Conservation (phyloP, 2,329 filamentous ascomycete species). For the Stachybotrys elegans region DNA sequence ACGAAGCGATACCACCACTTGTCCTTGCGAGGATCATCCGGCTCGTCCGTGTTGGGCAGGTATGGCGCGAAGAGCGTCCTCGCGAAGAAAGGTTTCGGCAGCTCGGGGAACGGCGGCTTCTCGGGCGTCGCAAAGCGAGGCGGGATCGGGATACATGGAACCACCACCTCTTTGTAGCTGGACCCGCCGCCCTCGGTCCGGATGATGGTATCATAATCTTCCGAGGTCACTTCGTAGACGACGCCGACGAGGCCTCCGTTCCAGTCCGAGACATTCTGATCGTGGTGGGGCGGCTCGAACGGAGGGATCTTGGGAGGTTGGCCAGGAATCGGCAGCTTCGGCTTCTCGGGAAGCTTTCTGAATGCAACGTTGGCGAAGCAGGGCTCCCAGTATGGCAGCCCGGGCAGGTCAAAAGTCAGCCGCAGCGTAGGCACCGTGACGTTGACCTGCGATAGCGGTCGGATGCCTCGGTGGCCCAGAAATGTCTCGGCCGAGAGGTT, state of each 20-base stretch:
- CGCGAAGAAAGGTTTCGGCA: conserved; percentile 66
- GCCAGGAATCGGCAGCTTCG: conserved; percentile 25
- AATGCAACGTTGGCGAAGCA: conserved; percentile 82
- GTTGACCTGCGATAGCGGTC: conserved; percentile 73
- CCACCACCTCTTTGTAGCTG: conserved; percentile 77
- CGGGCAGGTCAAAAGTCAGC: conserved; percentile 80
- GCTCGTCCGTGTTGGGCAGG: conserved; percentile 29
- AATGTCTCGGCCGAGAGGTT: conserved; percentile 82
- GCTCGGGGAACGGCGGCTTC: conserved; percentile 47
- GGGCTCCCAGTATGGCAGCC: conserved; percentile 80
- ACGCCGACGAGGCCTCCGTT: conserved; percentile 82
- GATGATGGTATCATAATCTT: conserved; percentile 82
- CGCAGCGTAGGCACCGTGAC: conserved; percentile 74
- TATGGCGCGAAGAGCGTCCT: conserved; percentile 76
- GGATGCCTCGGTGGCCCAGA: conserved; percentile 69
- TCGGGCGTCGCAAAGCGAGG: conserved; percentile 56
- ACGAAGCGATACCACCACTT: conserved; percentile 44
- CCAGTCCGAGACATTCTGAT: conserved; percentile 44
- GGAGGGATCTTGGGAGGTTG: conserved; percentile 23
- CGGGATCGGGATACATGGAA: conserved; percentile 70
- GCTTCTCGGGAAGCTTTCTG: conserved; percentile 45
- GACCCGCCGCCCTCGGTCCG: conserved; percentile 84
- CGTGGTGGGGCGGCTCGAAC: conserved; percentile 12
- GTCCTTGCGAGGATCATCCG: conserved; percentile 25
- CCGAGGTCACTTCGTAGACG: conserved; percentile 85